Percentiles rank a stretch among this genome's conserved stretches.
phyloP scores from a whole-genome alignment of 2,329 filamentous ascomycete genomes.

The Alternaria ethzedia region DNA sequence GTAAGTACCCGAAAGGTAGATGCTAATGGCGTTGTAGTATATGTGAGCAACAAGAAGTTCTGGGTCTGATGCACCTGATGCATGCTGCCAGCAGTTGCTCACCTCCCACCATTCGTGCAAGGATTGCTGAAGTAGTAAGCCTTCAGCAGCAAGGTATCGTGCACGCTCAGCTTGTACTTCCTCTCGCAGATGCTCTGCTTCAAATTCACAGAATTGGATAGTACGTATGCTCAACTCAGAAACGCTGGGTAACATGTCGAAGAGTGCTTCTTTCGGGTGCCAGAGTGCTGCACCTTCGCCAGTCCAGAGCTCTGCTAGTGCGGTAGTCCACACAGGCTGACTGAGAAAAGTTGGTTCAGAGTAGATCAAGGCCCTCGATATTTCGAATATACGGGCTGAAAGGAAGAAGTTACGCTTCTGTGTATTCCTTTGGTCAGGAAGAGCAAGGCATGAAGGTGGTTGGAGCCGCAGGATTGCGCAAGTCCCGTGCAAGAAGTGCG shows the following conservation, averaged over 20 bases:
- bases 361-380: slow-evolving; percentile 34
- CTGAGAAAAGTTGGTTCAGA: slow-evolving; percentile 31
- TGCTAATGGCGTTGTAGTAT: slow-evolving; percentile 36
- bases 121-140: slow-evolving; percentile 18
- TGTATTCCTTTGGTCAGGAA: neutral
- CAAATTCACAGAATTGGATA: slow-evolving; percentile 8
- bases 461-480: slow-evolving; percentile 33
- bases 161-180: neutral
- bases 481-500: slow-evolving; percentile 37
- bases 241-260: slow-evolving; percentile 31
- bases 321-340: slow-evolving; percentile 23
- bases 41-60: slow-evolving; percentile 22
- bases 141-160: slow-evolving; percentile 24
- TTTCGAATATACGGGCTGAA: slow-evolving; percentile 35
- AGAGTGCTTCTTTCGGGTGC: slow-evolving; percentile 36
- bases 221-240: slow-evolving; percentile 28
- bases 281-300: slow-evolving; percentile 15
- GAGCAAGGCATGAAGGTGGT: slow-evolving; percentile 15
- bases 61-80: neutral
- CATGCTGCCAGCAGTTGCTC: slow-evolving; percentile 14
- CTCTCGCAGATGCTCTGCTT: neutral
- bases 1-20: slow-evolving; percentile 37
- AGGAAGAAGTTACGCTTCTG: slow-evolving; percentile 33
- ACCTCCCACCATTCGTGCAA: slow-evolving; percentile 26
- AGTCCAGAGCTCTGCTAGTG: slow-evolving; percentile 24